Base-by-base conservation (phyloP, 2,329 filamentous ascomycete species). In the Sarocladium brachiariae region DNA sequence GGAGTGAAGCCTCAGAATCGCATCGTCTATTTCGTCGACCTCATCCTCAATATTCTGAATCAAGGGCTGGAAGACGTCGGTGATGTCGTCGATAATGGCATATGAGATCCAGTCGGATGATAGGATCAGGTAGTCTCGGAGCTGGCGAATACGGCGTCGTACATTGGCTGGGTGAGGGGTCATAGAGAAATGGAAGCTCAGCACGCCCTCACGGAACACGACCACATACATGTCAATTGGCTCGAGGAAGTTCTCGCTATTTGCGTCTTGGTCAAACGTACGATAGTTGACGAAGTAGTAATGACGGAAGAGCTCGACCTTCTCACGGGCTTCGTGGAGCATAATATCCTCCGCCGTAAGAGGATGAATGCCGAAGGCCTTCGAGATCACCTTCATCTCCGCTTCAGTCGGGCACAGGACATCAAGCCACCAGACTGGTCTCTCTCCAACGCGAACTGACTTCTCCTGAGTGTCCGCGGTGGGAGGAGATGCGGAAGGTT, bases 231-330 rank as follows among this genome's bases (percentile, higher is more conserved):
- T 89, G 68, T 97, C 96, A 62, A 99, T 87, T 1, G 93, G 92
- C 59, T 97, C 89, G 41, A 99, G 77, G 64, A 95, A 96, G 62
- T 95, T 84, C 52, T 93, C 88, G 63, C 84, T 95, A 58, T 85
- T 86, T 54, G 83, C 82, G 63, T 99, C 93, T 65, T 97, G 93
- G 64, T 99, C 93, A 63, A 99, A 99, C 1, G 90, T 95, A 14
- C 93, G 87, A 67, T 99, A 99, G 66, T 96, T 97, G 70, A 99
- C 89, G 61, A 99, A 96, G 68, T 99, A 99, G 71, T 99, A 99
- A 65, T 95, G 87, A 30, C 89, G 85, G 74, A 99, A 99, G 1
- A 99, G 77, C 66, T 99, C 93, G 1, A 99, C 93, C 70, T 99
- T 99, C 64, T 99, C 93, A 19, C 93, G 91, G 35, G 91, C 88